phyloP scores from a whole-genome alignment of 495 filamentous ascomycete species.

The Bathelium albidoporum region DNA sequence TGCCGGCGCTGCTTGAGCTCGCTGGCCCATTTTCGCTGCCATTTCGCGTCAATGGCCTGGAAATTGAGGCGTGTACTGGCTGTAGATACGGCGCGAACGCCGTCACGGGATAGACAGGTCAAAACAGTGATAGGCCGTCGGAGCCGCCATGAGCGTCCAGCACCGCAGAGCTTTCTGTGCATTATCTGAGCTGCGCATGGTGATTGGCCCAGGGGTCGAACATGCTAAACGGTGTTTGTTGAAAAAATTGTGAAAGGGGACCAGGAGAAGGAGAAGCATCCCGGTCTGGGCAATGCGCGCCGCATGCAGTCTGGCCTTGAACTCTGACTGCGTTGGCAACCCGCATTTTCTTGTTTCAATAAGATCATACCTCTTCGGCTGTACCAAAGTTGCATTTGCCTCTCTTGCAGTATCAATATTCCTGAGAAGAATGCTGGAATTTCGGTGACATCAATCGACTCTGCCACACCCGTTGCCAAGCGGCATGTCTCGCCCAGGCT shows the following conservation, averaged over 20 bases:
- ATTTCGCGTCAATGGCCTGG: slow-evolving; percentile 59
- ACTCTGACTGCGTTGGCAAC: not conserved
- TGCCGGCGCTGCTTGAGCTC: slow-evolving; percentile 2
- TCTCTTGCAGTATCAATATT: not conserved
- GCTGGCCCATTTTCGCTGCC: slow-evolving; percentile 50
- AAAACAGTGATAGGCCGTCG: not conserved
- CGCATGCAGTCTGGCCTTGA: not conserved
- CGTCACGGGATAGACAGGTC: not conserved
- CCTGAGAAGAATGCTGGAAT: not conserved
- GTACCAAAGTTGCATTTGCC: too few relatives aligned
- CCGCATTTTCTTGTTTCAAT: not conserved
- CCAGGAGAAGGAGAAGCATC: not conserved
- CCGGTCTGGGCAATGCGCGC: not conserved
- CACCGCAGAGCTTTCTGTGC: not conserved
- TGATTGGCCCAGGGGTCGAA: not conserved
- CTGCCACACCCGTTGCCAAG: not conserved
- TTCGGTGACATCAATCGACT: not conserved
- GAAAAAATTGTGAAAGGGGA: not conserved
- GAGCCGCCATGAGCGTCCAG: not conserved
- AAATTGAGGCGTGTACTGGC: slow-evolving; percentile 45
- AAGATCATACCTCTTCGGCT: too few relatives aligned
- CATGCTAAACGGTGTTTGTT: not conserved
- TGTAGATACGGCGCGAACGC: slow-evolving; percentile 1
- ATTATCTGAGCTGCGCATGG: not conserved
- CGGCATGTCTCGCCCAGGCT: slow-evolving; percentile 23